Evolutionary conservation across 805 yeast species (phyloP).

Genomic region (Candida pseudoglaebosa): DNA sequence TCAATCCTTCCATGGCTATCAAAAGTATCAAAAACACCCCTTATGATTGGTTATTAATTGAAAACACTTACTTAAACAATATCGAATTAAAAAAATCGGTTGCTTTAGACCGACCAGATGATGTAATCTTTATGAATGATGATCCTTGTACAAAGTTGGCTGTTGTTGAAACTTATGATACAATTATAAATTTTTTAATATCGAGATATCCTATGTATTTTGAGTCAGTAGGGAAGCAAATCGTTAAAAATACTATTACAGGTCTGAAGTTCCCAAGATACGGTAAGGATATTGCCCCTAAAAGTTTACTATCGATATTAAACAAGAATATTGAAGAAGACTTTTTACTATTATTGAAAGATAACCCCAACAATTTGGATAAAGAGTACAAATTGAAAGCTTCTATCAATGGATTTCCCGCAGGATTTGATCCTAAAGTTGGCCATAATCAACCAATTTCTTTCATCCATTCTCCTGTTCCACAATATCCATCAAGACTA

Average conservation of each 20-base stretch:
- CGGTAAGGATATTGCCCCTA: conserved; percentile 14
- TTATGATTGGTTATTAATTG: conserved; percentile 58
- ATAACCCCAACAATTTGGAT: conserved; percentile 30
- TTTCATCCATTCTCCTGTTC: conserved; percentile 67
- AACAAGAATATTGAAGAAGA: conserved; percentile 58
- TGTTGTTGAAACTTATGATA: conserved; percentile 48
- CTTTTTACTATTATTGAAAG: conserved; percentile 48
- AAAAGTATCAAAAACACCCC: conserved; percentile 28
- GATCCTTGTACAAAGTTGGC: conserved; percentile 25
- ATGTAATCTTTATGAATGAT: conserved; percentile 23
- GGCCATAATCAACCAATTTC: conserved; percentile 54
- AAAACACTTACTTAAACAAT: conserved; percentile 50
- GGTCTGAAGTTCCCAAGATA: conserved; percentile 33
- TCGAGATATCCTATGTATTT: conserved; percentile 55
- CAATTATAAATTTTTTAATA: conserved; percentile 34
- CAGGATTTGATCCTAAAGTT: conserved; percentile 64
- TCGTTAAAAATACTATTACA: conserved; percentile 37
- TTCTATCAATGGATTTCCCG: conserved; percentile 60
- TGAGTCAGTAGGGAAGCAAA: conserved; percentile 15
- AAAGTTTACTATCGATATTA: conserved; percentile 19
- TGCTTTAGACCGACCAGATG: conserved; percentile 25
- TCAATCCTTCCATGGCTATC: conserved; percentile 33
- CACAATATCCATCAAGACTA: conserved; percentile 55
- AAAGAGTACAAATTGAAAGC: conserved; percentile 60
- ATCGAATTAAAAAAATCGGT: conserved; percentile 38